Evolutionary conservation across 2,329 filamentous ascomycete species (phyloP).

Genomic region (Pseudocercospora crystallina): DNA sequence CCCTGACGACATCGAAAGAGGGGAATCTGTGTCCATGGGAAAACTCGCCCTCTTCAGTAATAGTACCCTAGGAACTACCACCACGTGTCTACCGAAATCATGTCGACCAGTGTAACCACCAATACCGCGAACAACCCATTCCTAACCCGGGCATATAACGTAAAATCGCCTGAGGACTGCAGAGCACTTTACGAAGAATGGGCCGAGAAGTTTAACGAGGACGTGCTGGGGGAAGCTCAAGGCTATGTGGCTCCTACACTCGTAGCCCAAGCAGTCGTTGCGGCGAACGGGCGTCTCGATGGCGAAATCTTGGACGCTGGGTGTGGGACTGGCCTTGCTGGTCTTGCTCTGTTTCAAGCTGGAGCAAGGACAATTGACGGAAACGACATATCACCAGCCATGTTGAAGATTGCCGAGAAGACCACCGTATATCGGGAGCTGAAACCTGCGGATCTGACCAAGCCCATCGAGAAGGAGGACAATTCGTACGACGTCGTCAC

Average conservation of each 20-base stretch:
- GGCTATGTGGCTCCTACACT: constrained; percentile 45
- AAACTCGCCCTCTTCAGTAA: no score
- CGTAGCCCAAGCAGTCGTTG: constrained; percentile 37
- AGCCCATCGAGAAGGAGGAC: constrained; percentile 41
- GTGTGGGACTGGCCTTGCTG: constrained; percentile 58
- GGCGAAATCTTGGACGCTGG: constrained; percentile 53
- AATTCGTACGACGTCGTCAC: constrained; percentile 51
- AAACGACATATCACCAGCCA: constrained; percentile 52
- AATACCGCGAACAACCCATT: constrained; percentile 17
- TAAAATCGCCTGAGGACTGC: constrained; percentile 38
- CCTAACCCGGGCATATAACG: constrained; percentile 42
- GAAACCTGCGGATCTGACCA: constrained; percentile 48
- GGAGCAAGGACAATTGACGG: constrained; percentile 51
- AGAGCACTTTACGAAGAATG: constrained; percentile 47
- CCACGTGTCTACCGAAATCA: neutral
- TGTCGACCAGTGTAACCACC: constrained; percentile 8
- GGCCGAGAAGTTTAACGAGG: constrained; percentile 45
- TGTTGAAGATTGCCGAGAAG: constrained; percentile 52
- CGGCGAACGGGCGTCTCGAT: constrained; percentile 18
- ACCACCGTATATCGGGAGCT: constrained; percentile 51
- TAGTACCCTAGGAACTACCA: neutral
- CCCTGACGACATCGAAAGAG: no score
- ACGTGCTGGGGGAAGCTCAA: constrained; percentile 37
- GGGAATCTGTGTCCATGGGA: no score
- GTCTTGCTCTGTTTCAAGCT: constrained; percentile 45